A percentile compares a stretch with the other conserved stretches of the same genome.
Evolutionary conservation across 2,329 filamentous ascomycete species (phyloP).

Genomic region (Penicillium sp.): DNA sequence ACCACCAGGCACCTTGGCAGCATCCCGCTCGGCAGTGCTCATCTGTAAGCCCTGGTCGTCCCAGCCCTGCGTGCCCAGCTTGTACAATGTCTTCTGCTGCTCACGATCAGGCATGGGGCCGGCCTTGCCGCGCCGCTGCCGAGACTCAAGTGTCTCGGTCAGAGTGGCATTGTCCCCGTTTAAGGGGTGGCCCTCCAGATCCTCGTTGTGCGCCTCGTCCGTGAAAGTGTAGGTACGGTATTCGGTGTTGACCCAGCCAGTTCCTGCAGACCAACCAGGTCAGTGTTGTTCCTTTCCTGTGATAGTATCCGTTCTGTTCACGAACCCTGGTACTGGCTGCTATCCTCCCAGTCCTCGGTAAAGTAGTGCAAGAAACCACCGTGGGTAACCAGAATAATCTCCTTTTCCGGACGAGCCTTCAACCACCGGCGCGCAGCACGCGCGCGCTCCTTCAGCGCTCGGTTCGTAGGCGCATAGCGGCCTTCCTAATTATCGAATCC

Average conservation of each 20-base stretch:
- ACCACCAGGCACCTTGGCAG: slow-evolving; percentile 36
- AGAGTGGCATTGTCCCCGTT: slow-evolving; percentile 46
- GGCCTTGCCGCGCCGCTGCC: slow-evolving; percentile 43
- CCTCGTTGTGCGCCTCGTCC: slow-evolving; percentile 54
- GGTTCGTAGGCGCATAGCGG: slow-evolving; percentile 49
- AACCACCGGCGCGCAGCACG: slow-evolving; percentile 63
- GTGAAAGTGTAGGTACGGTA: slow-evolving; percentile 68
- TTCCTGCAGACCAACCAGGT: slow-evolving; percentile 52
- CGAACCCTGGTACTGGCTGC: slow-evolving; percentile 49
- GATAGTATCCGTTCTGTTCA: background rate
- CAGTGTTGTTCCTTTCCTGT: background rate
- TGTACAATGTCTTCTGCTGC: slow-evolving; percentile 43
- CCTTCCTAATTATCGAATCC: slow-evolving; percentile 29
- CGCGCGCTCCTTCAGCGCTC: slow-evolving; percentile 63
- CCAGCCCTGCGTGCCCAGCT: slow-evolving; percentile 45
- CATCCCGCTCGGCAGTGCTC: slow-evolving; percentile 38
- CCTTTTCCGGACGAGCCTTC: slow-evolving; percentile 56
- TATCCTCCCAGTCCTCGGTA: slow-evolving; percentile 76
- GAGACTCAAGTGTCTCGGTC: slow-evolving; percentile 46
- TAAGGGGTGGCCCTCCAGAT: slow-evolving; percentile 38
- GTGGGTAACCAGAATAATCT: slow-evolving; percentile 78
- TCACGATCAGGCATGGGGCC: slow-evolving; percentile 37
- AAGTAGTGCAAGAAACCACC: slow-evolving; percentile 84
- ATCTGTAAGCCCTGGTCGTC: slow-evolving; percentile 46
- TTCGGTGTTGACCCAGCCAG: slow-evolving; percentile 75